Evolutionary conservation across 306 rosid species (phyloP), one percentile per base, ranked within the genome.

Genomic region (Luffa aegyptiaca): DNA sequence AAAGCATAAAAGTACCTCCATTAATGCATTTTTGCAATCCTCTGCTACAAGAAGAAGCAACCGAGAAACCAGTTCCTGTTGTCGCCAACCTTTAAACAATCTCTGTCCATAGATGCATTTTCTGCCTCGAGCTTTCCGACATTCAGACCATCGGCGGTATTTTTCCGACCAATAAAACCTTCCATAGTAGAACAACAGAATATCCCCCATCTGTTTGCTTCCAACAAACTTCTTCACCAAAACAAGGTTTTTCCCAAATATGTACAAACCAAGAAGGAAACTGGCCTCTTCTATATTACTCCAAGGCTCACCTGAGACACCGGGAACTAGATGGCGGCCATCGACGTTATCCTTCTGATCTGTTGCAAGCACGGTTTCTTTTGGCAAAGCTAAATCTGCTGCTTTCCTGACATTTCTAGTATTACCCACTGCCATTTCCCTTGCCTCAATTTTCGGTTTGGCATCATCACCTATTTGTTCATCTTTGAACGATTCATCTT

Each of bases 111-210:
- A 87, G 62, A 87, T 83, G 79, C 85, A 86, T 87, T 83, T 92
- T 82, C 87, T 92, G 80, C 87, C 87, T 82, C 80, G 89, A 75
- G 76, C 61, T 89, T 95, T 93, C 83, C 90, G 83, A 78, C 93
- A 87, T 39, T 86, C 93, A 45, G 87, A 78, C 98, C 98, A 95
- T 84, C 93, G 89, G 26, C 46, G 78, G 80, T 89, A 93, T 82
- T 79, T 90, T 33, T 89, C 88, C 77, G 97, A 90, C 80, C 81
- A 80, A 66, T 90, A 91, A 87, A 91, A 93, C 81, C 80, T 88
- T 78, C 97, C 99, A 79, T 95, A 91, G 81, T 92, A 95, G 88
- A 90, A 91, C 41, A 92, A 91, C 61, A 95, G 77, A 76, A 90
- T 73, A 84, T 90, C 93, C 45, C 91, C 90, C 96, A 91, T 88